Percentiles rank a stretch among this genome's conserved stretches.
phyloP scores from a whole-genome alignment of 306 rosid species.

The Casuarina equisetifolia region DNA sequence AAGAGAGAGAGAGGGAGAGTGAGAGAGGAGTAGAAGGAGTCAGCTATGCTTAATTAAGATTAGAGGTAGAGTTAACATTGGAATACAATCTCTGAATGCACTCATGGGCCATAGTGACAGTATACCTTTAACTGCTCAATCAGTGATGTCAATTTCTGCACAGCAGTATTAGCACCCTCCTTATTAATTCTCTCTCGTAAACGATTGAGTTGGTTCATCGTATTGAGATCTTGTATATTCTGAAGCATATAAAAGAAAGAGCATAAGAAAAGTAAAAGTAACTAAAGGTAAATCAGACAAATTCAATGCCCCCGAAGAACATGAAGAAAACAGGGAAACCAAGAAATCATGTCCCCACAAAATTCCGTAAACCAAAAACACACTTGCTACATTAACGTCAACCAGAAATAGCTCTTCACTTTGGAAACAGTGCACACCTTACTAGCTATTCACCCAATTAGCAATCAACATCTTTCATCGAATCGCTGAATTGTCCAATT shows the following conservation, averaged over 20 bases:
- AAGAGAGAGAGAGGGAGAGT: background rate
- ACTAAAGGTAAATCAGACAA: conserved; percentile 20
- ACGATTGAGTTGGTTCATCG: conserved; percentile 43
- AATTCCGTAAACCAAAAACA: conserved; percentile 2
- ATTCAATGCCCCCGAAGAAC: background rate
- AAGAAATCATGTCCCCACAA: conserved; percentile 9
- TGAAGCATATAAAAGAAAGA: conserved; percentile 17
- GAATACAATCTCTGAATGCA: background rate
- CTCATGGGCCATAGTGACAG: conserved; percentile 3
- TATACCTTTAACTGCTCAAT: conserved; percentile 62
- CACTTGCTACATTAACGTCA: conserved; percentile 1
- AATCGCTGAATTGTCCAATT: conserved; percentile 23
- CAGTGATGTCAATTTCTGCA: conserved; percentile 49
- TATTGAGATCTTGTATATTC: conserved; percentile 46
- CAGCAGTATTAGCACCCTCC: conserved; percentile 47
- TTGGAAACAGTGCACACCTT: conserved; percentile 19
- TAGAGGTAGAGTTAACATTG: background rate
- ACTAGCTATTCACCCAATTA: conserved; percentile 53
- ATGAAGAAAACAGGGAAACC: background rate
- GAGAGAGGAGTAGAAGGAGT: background rate
- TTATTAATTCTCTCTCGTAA: conserved; percentile 45
- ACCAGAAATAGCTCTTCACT: background rate
- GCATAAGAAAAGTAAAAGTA: background rate
- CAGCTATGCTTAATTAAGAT: background rate
- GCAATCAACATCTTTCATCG: conserved; percentile 15